Percentiles rank a stretch among this genome's conserved stretches.
These are phyloP conservation scores for Stephania cephalantha DNA, from an alignment of 164 flowering plant species.

Conservation along the genomic window DNA sequence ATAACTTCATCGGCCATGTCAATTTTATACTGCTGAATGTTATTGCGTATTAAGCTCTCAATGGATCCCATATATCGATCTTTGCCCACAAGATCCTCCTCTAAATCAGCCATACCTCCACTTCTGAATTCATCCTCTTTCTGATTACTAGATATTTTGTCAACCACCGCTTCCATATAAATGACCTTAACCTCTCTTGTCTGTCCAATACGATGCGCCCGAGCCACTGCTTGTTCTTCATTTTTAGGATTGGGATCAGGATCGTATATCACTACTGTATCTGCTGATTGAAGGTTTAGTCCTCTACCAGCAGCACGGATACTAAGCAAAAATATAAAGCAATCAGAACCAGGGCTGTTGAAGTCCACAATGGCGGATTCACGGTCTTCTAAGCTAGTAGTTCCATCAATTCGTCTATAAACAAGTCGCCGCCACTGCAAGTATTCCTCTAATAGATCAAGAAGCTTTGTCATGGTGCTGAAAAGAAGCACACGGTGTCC, in stretches of 20 bases:
- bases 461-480: conserved; percentile 97
- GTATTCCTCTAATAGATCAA: conserved; percentile 92
- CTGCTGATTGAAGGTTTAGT: conserved; percentile 94
- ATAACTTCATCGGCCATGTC: conserved; percentile 99
- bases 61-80: conserved; percentile 98
- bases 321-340: conserved; percentile 94
- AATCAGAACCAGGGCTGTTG: conserved; percentile 67
- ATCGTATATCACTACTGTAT: conserved; percentile 94
- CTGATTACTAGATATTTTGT: conserved; percentile 75
- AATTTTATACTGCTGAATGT: conserved; percentile 97
- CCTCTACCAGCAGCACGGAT: conserved; percentile 99
- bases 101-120: conserved; percentile 74
- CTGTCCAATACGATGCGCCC: conserved; percentile 98
- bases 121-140: conserved; percentile 84
- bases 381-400: conserved; percentile 94
- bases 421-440: conserved; percentile 84
- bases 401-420: conserved; percentile 93
- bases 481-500: conserved; percentile 96
- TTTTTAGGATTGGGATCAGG: conserved; percentile 99
- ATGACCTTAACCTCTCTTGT: conserved; percentile 94
- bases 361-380: conserved; percentile 96
- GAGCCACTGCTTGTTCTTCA: conserved; percentile 98
- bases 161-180: conserved; percentile 97
- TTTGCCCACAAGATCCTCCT: conserved; percentile 98
- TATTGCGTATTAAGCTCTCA: conserved; percentile 91